Conservation (phyloP, 2,329 filamentous ascomycete genomes). For the Juglanconis juglandina region DNA sequence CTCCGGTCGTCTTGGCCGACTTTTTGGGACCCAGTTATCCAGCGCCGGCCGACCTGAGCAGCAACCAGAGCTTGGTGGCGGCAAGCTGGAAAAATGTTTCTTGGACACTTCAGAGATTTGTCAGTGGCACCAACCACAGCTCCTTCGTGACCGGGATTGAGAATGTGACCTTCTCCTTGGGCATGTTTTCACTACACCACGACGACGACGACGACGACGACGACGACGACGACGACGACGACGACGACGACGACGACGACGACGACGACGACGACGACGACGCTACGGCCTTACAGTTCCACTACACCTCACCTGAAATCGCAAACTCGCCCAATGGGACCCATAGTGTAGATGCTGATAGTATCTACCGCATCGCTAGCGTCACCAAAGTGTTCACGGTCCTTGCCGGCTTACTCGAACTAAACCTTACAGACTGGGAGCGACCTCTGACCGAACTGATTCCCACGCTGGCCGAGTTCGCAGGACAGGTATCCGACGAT, state of each 20-base stretch:
- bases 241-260: too few species aligned
- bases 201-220: too few species aligned
- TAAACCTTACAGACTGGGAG: slow-evolving; percentile 33
- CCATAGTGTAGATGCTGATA: slow-evolving; percentile 36
- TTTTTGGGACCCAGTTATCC: slow-evolving; percentile 32
- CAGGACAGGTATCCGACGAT: background rate
- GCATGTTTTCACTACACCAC: slow-evolving; percentile 34
- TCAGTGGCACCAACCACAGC: slow-evolving; percentile 12
- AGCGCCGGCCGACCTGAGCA: slow-evolving; percentile 31
- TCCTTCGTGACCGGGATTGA: slow-evolving; percentile 21
- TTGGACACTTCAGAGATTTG: slow-evolving; percentile 21
- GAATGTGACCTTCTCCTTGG: slow-evolving; percentile 37
- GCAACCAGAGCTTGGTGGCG: slow-evolving; percentile 29
- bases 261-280: background rate
- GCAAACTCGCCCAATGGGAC: slow-evolving; percentile 28
- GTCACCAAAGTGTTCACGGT: slow-evolving; percentile 37
- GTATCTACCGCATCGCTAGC: slow-evolving; percentile 41
- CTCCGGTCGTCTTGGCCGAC: slow-evolving; percentile 18
- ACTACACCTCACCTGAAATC: slow-evolving; percentile 33
- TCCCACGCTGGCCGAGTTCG: slow-evolving; percentile 25
- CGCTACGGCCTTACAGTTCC: slow-evolving; percentile 31
- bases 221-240: slow-evolving; percentile 30
- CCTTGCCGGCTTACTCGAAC: slow-evolving; percentile 33
- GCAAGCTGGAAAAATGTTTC: slow-evolving; percentile 32
- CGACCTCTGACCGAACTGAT: slow-evolving; percentile 29